Evolutionary conservation across 345 rosid species (phyloP), one percentile per base, ranked within the genome.

Genomic region (Populus simonii): DNA sequence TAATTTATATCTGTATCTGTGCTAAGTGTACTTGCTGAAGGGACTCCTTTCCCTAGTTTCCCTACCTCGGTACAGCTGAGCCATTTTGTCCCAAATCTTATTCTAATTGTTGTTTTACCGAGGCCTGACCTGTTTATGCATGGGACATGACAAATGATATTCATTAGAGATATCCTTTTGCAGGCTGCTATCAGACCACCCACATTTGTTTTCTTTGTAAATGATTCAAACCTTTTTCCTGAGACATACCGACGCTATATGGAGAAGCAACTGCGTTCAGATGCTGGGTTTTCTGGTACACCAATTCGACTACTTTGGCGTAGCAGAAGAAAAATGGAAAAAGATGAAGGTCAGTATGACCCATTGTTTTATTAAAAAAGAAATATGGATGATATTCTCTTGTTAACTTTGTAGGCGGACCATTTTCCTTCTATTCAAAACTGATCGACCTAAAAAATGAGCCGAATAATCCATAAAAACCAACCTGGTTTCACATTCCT

Each of bases 161-260:
- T 25, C 69, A 73, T 78, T 71, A 27, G 11, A 33, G 47, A 62
- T 73, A 65, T 79, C 65, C 47, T 78, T 63, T 74, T 84, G 86
- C 93, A 93, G 98, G 99, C 99, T 78, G 99, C 96, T 69, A 87
- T 93, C 72, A 92, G 99, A 81, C 99, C 97, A 49, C 99, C 99
- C 57, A 93, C 97, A 66, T 95, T 95, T 80, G 98, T 95, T 76
- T 92, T 93, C 92, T 95, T 95, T 70, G 97, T 93, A 41, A 95
- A 95, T 79, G 98, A 95, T 57, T 86, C 97, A 71, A 95, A 89
- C 84, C 89, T 95, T 69, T 95, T 95, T 71, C 88, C 97, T 5
- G 98, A 95, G 81, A 93, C 97, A 16, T 95, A 93, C 81, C 89
- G 96, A 35, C 90, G 94, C 62, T 95, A 90, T 79, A 86, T 95